Evolutionary conservation across 164 flowering plant species (phyloP).

Genomic region (Chimonanthus praecox): DNA sequence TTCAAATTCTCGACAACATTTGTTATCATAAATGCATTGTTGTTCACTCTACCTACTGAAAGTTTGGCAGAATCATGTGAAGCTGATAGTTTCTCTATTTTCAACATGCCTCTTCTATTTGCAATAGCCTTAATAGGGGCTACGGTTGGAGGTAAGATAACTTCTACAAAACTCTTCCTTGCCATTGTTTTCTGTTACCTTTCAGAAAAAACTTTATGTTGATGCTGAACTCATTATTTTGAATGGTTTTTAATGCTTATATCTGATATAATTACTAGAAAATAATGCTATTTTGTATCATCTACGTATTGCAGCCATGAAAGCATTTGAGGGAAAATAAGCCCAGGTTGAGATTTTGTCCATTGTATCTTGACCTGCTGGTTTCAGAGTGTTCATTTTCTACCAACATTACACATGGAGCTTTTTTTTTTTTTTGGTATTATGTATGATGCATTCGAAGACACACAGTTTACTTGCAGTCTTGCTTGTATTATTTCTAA

Average conservation of each 20-base stretch:
- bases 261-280: no score
- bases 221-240: background rate
- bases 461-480: background rate
- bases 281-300: no score
- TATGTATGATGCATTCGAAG: no score
- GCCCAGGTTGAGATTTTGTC: no score
- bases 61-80: constrained; percentile 92
- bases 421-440: no score
- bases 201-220: background rate
- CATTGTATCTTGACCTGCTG: no score
- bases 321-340: background rate
- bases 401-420: no score
- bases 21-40: constrained; percentile 36
- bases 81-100: constrained; percentile 36
- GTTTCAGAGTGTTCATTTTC: no score
- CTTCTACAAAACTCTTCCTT: background rate
- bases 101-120: constrained; percentile 75
- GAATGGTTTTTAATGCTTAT: no score
- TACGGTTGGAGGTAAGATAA: constrained; percentile 71
- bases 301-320: background rate
- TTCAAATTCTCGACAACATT: constrained; percentile 27
- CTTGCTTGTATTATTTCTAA: background rate
- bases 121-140: constrained; percentile 77
- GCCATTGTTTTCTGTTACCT: background rate
- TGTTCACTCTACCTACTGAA: constrained; percentile 52